phyloP scores from a whole-genome alignment of 164 flowering plant species.

The Annona squamosa region DNA sequence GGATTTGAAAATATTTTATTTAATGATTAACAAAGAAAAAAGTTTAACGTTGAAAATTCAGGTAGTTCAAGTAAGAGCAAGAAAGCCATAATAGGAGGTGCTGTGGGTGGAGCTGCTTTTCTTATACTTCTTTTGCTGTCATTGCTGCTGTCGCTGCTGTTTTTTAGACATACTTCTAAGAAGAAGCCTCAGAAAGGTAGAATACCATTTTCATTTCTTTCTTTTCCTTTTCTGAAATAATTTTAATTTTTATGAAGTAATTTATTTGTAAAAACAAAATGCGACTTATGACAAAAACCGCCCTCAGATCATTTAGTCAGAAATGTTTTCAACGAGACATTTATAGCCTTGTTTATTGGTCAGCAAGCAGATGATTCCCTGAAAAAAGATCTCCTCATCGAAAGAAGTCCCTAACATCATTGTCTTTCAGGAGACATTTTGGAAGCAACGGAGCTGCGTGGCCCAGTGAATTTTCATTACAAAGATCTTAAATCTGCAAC shows the following conservation, averaged over 20 bases:
- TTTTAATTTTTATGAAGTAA: too few relatives aligned
- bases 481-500: slow-evolving; percentile 43
- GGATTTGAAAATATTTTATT: too few relatives aligned
- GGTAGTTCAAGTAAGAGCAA: slow-evolving; percentile 24
- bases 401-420: neutral
- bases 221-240: too few relatives aligned
- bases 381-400: neutral
- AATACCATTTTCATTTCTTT: neutral
- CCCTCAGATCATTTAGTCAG: neutral
- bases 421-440: slow-evolving; percentile 9
- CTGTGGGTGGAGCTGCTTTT: slow-evolving; percentile 27
- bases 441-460: slow-evolving; percentile 30
- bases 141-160: slow-evolving; percentile 5
- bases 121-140: slow-evolving; percentile 6
- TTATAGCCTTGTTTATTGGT: neutral
- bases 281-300: too few relatives aligned
- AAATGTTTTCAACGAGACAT: neutral
- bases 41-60: neutral
- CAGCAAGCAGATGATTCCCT: neutral
- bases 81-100: slow-evolving; percentile 31
- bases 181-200: slow-evolving; percentile 1
- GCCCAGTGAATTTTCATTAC: slow-evolving; percentile 36
- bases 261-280: too few relatives aligned
- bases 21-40: too few relatives aligned
- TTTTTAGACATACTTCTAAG: neutral